Conservation (phyloP, 352 stramenopile species). For the Globisporangium echinulatum region DNA sequence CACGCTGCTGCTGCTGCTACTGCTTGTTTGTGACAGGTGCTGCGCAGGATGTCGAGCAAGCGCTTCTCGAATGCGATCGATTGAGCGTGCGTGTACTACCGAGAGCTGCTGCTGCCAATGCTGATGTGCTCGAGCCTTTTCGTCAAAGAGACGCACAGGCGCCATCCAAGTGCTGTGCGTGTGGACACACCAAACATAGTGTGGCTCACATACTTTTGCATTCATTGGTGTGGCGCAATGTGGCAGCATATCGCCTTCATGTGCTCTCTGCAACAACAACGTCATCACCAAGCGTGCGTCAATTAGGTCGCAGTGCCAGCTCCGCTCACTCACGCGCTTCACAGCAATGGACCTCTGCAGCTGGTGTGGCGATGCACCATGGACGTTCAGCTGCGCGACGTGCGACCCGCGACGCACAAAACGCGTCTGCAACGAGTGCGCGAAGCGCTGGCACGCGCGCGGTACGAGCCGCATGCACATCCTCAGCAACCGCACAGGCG, state of each 20-base stretch:
- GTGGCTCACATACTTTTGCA: not conserved
- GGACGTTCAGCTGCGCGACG: conserved; percentile 23
- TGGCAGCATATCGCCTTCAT: no score
- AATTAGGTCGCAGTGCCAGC: no score
- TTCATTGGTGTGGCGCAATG: no score
- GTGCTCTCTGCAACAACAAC: not conserved
- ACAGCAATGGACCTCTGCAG: conserved; percentile 12
- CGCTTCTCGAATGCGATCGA: conserved; percentile 1
- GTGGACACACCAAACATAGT: not conserved
- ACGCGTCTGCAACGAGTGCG: conserved; percentile 20
- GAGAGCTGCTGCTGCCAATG: not conserved
- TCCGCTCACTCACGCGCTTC: no score
- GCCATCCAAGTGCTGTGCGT: no score
- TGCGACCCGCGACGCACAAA: conserved; percentile 29
- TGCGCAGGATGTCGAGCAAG: not conserved
- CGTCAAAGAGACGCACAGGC: no score
- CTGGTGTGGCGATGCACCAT: conserved; percentile 31
- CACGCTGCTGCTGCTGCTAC: no score
- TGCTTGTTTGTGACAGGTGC: no score
- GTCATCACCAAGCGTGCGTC: not conserved
- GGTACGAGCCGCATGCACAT: conserved; percentile 25
- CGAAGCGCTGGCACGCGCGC: conserved; percentile 32
- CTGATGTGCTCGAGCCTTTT: not conserved
- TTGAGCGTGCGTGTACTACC: no score
- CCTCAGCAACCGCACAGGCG: conserved; percentile 18